phyloP scores from a whole-genome alignment of 169 alveolate genomes.

The Pseudocohnilembus persalinus region DNA sequence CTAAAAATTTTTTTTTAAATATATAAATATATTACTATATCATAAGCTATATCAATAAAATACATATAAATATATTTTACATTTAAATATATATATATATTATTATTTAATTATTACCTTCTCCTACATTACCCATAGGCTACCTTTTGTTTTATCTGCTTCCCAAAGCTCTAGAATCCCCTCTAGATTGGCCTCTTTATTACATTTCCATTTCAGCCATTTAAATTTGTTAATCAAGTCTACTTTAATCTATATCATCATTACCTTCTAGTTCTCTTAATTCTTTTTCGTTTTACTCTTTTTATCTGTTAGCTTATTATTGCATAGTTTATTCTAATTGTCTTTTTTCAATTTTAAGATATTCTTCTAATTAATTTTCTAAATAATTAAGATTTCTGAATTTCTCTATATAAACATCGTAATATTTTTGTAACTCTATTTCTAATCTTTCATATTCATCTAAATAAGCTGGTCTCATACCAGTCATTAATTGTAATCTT shows the following conservation, averaged over 20 bases:
- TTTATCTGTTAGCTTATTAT: constrained; percentile 31
- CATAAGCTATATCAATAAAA: too few species aligned
- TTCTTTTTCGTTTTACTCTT: constrained; percentile 44
- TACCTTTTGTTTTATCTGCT: not conserved
- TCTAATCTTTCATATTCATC: constrained; percentile 81
- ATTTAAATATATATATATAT: too few species aligned
- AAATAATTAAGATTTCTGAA: constrained; percentile 80
- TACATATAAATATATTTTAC: too few species aligned
- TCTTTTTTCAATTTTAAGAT: constrained; percentile 64
- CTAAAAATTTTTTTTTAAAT: not conserved
- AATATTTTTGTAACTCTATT: constrained; percentile 62
- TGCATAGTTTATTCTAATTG: constrained; percentile 36
- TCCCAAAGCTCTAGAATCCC: not conserved
- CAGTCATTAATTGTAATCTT: constrained; percentile 66
- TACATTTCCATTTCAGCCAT: constrained; percentile 13
- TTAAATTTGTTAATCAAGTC: constrained; percentile 5
- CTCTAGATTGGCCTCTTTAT: not conserved
- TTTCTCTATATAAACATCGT: constrained; percentile 76
- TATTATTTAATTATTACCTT: not conserved
- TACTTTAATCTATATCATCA: not conserved
- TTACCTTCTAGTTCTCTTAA: not conserved
- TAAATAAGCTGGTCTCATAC: constrained; percentile 87
- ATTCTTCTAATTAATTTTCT: constrained; percentile 73
- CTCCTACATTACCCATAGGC: not conserved
- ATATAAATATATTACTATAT: too few species aligned